Percentiles rank a stretch among this genome's conserved stretches.
These are phyloP conservation scores for Russula sp. DNA, from an alignment of 768 basidiomycete genomes.

Conservation along the genomic window DNA sequence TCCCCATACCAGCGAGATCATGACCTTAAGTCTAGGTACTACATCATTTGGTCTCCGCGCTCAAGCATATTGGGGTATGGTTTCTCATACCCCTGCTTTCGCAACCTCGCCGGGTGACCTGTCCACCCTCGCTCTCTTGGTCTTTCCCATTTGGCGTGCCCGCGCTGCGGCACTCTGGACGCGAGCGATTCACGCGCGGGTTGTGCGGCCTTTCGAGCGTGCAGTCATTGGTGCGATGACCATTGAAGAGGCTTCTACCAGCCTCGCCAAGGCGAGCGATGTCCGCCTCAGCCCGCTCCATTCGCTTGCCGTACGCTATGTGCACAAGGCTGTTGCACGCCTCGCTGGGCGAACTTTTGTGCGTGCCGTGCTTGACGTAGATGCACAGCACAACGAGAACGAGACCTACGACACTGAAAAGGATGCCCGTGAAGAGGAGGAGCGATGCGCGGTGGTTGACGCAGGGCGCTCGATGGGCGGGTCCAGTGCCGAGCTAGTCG, in stretches of 20 bases:
- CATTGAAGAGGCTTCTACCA: constrained; percentile 46
- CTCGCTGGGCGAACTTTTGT: constrained; percentile 54
- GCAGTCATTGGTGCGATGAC: constrained; percentile 46
- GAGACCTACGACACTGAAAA: constrained; percentile 28
- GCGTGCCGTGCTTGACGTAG: constrained; percentile 30
- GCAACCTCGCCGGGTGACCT: constrained; percentile 40
- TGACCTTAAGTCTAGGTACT: constrained; percentile 23
- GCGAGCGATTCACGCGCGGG: constrained; percentile 28
- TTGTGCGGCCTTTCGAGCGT: constrained; percentile 41
- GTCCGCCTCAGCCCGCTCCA: constrained; percentile 34
- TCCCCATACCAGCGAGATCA: background rate
- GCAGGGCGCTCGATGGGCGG: constrained; percentile 62
- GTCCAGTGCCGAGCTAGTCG: constrained; percentile 43
- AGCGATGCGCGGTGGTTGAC: constrained; percentile 44
- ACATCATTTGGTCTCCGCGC: constrained; percentile 34
- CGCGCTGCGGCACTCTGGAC: constrained; percentile 43
- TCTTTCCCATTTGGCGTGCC: constrained; percentile 37
- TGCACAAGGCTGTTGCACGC: constrained; percentile 44
- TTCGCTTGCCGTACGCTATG: constrained; percentile 42
- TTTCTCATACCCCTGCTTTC: constrained; percentile 34
- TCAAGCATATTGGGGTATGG: constrained; percentile 50
- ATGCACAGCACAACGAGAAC: constrained; percentile 10
- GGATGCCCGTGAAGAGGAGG: constrained; percentile 31
- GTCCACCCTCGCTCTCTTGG: constrained; percentile 50
- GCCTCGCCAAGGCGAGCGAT: constrained; percentile 29